phyloP scores from a whole-genome alignment of 371 early-diverging fungal species.

The Sporodiniella umbellata region DNA sequence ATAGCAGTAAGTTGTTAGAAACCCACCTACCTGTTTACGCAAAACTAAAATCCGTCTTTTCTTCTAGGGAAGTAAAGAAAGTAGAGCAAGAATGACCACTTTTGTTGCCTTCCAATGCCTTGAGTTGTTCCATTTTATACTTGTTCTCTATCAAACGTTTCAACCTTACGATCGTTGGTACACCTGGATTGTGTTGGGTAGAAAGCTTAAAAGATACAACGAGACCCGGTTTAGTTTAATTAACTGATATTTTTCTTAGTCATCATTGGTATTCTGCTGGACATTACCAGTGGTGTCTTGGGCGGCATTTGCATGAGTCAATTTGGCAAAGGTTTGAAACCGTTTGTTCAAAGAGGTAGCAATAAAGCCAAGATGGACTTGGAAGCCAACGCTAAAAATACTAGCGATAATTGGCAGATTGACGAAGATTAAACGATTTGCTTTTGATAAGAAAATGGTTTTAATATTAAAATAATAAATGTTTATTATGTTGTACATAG shows the following conservation, averaged over 20 bases:
- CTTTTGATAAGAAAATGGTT: too few species aligned
- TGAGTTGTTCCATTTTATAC: slow-evolving; percentile 21
- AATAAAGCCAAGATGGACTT: slow-evolving; percentile 31
- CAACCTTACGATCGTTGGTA: slow-evolving; percentile 32
- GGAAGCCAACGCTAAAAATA: slow-evolving; percentile 19
- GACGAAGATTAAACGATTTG: slow-evolving; percentile 26
- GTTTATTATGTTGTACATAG: too few species aligned
- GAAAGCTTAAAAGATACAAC: neutral
- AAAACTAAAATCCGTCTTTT: neutral
- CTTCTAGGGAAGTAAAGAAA: slow-evolving; percentile 20
- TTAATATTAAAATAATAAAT: too few species aligned
- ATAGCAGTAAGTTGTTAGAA: slow-evolving; percentile 8
- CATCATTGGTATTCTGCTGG: slow-evolving; percentile 30
- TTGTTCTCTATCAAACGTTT: slow-evolving; percentile 26
- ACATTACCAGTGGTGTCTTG: slow-evolving; percentile 23
- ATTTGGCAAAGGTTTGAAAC: slow-evolving; percentile 40
- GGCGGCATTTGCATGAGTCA: slow-evolving; percentile 38
- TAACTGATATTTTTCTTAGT: slow-evolving; percentile 11
- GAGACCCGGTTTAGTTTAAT: neutral
- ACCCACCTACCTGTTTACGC: neutral
- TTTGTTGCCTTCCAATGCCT: slow-evolving; percentile 21
- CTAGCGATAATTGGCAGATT: slow-evolving; percentile 34
- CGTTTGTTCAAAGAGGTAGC: slow-evolving; percentile 22
- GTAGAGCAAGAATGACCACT: slow-evolving; percentile 18
- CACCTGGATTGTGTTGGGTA: slow-evolving; percentile 31